These are phyloP conservation scores for Penicillium pancosmium DNA, from an alignment of 495 filamentous ascomycete genomes.

Conservation along the genomic window DNA sequence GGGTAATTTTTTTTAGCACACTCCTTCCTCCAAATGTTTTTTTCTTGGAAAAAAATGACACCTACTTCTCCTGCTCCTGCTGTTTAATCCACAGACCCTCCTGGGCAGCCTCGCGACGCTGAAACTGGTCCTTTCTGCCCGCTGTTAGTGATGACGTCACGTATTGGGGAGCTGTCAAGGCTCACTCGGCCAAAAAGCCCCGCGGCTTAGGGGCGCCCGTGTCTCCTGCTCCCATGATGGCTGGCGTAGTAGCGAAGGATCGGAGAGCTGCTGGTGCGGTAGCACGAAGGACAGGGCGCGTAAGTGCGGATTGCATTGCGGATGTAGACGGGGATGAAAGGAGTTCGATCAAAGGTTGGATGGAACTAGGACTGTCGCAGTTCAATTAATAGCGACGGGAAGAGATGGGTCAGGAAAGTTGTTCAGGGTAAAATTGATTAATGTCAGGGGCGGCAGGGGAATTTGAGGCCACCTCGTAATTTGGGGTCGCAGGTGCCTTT, in stretches of 20 bases:
- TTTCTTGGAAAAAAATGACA: not conserved
- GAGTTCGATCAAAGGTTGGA: slow-evolving; percentile 8
- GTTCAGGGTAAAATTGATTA: not conserved
- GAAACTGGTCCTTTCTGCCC: slow-evolving; percentile 74
- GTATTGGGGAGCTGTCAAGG: not conserved
- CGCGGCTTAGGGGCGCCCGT: slow-evolving; percentile 57
- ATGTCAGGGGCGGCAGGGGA: not conserved
- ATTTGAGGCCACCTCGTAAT: no score
- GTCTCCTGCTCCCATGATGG: slow-evolving; percentile 63
- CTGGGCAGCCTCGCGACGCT: slow-evolving; percentile 77
- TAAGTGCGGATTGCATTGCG: slow-evolving; percentile 40
- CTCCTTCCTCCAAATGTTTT: not conserved
- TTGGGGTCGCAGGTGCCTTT: not conserved
- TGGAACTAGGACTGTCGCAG: not conserved
- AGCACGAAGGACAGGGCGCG: slow-evolving; percentile 53
- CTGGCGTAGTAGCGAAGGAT: slow-evolving; percentile 58
- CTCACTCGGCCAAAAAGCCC: slow-evolving; percentile 46
- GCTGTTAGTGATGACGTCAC: slow-evolving; percentile 29
- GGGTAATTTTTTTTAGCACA: not conserved
- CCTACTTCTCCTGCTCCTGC: slow-evolving; percentile 76
- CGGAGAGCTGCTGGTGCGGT: slow-evolving; percentile 42
- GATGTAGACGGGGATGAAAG: slow-evolving; percentile 1
- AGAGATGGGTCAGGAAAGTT: not conserved
- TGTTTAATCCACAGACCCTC: slow-evolving; percentile 76
- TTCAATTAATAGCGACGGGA: not conserved